Evolutionary conservation across 768 basidiomycete genomes (phyloP).

Genomic region (Asterophora lycoperdoides): DNA sequence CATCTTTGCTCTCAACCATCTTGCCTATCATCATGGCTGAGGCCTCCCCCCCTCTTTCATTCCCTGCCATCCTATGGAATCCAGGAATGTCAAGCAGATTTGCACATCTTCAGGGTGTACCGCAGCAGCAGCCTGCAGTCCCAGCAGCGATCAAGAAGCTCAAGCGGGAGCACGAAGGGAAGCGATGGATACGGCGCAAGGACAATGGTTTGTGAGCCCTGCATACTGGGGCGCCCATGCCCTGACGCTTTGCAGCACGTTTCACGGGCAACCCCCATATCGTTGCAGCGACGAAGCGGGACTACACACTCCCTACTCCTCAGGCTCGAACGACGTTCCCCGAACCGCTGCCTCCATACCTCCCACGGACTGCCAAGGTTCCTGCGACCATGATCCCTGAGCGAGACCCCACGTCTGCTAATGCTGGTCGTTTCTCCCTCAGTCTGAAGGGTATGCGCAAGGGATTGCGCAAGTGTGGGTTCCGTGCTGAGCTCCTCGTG

Average conservation of each 20-base stretch:
- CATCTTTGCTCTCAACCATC: background rate
- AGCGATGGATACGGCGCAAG: slow-evolving; percentile 70
- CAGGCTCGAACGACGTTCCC: slow-evolving; percentile 60
- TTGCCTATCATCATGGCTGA: slow-evolving; percentile 15
- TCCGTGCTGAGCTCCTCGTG: slow-evolving; percentile 59
- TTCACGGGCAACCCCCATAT: slow-evolving; percentile 75
- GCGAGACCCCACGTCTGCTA: slow-evolving; percentile 50
- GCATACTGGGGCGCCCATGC: background rate
- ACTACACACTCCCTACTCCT: slow-evolving; percentile 46
- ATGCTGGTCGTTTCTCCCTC: slow-evolving; percentile 73
- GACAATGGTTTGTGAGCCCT: slow-evolving; percentile 58
- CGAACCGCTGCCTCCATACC: slow-evolving; percentile 65
- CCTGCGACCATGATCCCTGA: slow-evolving; percentile 40
- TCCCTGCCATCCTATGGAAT: slow-evolving; percentile 66
- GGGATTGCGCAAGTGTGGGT: slow-evolving; percentile 57
- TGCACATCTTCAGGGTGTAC: slow-evolving; percentile 43
- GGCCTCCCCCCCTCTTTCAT: slow-evolving; percentile 54
- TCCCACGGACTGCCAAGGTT: slow-evolving; percentile 55
- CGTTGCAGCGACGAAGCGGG: slow-evolving; percentile 52
- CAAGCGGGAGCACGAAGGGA: slow-evolving; percentile 63
- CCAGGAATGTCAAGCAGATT: slow-evolving; percentile 49
- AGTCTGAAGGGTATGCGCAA: slow-evolving; percentile 73
- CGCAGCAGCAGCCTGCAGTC: slow-evolving; percentile 10
- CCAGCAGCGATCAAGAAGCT: slow-evolving; percentile 33
- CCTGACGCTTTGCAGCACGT: slow-evolving; percentile 40